A percentile compares a stretch with the other conserved stretches of the same genome.
phyloP scores from a whole-genome alignment of 2,329 filamentous ascomycete genomes.

The Harringtonia lauricola region DNA sequence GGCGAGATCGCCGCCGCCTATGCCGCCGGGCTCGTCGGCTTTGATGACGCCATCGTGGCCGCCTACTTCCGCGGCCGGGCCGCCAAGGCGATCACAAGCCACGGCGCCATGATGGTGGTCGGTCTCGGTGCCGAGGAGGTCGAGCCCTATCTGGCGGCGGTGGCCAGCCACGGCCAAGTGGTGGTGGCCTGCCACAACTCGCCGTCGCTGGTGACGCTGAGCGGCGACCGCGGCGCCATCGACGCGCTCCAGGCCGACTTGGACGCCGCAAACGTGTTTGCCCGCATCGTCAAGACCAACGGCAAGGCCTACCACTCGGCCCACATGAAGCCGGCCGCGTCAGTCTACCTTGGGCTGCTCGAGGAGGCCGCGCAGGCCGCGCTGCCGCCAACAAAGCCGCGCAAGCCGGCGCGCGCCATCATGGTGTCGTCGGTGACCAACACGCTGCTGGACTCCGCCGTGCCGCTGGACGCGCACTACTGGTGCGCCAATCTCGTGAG shows the following conservation, averaged over 20 bases:
- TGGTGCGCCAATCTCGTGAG: conserved; percentile 17
- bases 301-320: conserved; percentile 23
- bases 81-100: conserved; percentile 9
- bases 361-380: conserved; percentile 3
- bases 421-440: conserved; percentile 14
- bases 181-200: conserved; percentile 23
- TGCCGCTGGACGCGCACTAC: conserved; percentile 11
- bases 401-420: not conserved
- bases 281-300: conserved; percentile 16
- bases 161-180: conserved; percentile 14
- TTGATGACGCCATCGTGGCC: conserved; percentile 27
- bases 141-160: conserved; percentile 15
- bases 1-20: conserved; percentile 41
- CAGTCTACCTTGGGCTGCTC: conserved; percentile 12
- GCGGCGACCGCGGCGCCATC: conserved; percentile 15
- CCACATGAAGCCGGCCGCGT: conserved; percentile 14
- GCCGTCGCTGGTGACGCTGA: conserved; percentile 23
- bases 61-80: conserved; percentile 33
- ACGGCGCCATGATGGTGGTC: conserved; percentile 36
- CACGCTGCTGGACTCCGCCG: conserved; percentile 6
- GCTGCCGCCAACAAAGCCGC: no score
- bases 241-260: conserved; percentile 5
- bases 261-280: conserved; percentile 2
- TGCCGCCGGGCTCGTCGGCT: conserved; percentile 30
- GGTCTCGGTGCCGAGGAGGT: conserved; percentile 25